Evolutionary conservation across 1,139 yeast species (phyloP), one percentile per base, ranked within the genome.

Genomic region (Magnusiomyces ingens): DNA sequence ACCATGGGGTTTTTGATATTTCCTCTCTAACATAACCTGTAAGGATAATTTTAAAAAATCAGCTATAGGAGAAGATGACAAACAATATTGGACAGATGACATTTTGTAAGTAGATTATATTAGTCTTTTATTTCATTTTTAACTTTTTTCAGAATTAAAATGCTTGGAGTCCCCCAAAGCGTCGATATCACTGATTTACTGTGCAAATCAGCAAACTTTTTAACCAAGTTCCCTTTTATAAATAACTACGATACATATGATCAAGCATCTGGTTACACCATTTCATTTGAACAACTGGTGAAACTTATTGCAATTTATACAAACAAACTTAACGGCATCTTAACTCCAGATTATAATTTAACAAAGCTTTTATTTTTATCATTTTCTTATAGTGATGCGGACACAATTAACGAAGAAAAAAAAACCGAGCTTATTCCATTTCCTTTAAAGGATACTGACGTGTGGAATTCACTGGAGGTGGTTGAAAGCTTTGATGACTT

Each of bases 151-250:
- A 52, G 65, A 62, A 38, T 60, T 60, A 41, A 65, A 63, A 57
- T 53, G 40, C 53, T 52, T 61, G 65, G 52, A 45, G 59, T 45
- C 59, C 77, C 53, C 45, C 67, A 32, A 60, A 61, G 52, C 52
- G 57, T 22, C 64, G 65, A 47, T n/a, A 60, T 73, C 0, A 62
- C 70, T 0, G 62, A 63, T 3, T 51, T 73, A 2, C 51, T 78
- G 2, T 70, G 68, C 60, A 63, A 65, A 11, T 61, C 72, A 18
- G 62, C 75, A 1, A 59, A 64, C 19, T 67, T 68, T 38, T 59
- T 79, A 41, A 69, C 75, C 1, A 68, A 67, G 26, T 79, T 75
- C 60, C 84, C 84, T 0, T 67, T 76, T 50, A 57, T 77, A 36
- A 55, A 60, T n/a, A 66, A 68, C 4, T 63, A 64, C 68, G 6